These are phyloP conservation scores for Parafenestella ontariensis DNA, from an alignment of 2,329 filamentous ascomycete genomes.

Conservation along the genomic window DNA sequence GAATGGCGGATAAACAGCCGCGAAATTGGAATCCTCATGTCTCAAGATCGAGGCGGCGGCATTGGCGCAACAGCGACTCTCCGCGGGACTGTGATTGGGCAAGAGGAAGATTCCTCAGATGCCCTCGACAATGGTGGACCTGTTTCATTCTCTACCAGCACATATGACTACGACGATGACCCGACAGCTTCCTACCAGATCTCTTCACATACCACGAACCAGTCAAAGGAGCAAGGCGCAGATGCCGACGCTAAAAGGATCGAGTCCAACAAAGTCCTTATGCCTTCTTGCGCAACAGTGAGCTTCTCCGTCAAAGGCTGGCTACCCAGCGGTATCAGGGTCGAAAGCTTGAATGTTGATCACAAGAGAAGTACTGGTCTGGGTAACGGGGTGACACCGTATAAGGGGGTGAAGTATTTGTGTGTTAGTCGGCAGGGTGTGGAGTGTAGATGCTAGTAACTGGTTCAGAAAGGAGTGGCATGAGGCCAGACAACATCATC, in stretches of 20 bases:
- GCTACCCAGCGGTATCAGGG: constrained; percentile 69
- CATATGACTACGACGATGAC: constrained; percentile 45
- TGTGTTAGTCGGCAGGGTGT: constrained; percentile 70
- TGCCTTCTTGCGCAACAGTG: constrained; percentile 56
- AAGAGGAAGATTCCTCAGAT: constrained; percentile 50
- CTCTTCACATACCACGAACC: not conserved
- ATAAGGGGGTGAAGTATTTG: constrained; percentile 97
- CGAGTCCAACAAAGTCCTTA: constrained; percentile 63
- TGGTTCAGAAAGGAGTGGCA: not conserved
- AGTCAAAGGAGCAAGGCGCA: constrained; percentile 24
- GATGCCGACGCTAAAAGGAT: constrained; percentile 61
- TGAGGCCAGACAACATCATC: too few relatives aligned
- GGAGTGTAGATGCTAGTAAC: constrained; percentile 46
- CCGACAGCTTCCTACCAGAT: constrained; percentile 36
- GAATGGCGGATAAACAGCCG: constrained; percentile 86
- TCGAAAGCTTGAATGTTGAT: constrained; percentile 68
- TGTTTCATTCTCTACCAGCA: constrained; percentile 27
- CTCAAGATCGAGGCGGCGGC: constrained; percentile 51
- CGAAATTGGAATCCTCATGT: constrained; percentile 65
- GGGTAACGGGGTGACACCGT: constrained; percentile 88
- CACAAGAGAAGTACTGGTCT: constrained; percentile 84
- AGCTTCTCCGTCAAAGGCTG: constrained; percentile 66
- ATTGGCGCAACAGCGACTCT: constrained; percentile 74
- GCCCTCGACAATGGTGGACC: constrained; percentile 44
- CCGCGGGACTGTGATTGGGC: constrained; percentile 79